Evolutionary conservation across 352 stramenopile species (phyloP).

Genomic region (Globisporangium polare): DNA sequence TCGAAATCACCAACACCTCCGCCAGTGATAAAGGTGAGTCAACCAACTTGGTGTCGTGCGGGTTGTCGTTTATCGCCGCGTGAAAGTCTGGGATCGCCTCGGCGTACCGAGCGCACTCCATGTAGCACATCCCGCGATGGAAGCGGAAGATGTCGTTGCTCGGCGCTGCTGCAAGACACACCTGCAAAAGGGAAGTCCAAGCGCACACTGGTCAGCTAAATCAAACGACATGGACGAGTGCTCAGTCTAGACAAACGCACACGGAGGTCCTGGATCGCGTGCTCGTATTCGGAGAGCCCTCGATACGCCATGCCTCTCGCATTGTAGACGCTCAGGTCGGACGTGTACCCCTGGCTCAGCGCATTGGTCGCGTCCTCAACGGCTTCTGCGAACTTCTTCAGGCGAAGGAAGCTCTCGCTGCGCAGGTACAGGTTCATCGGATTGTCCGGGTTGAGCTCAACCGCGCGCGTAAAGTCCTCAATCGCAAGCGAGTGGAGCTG

Average conservation of each 20-base stretch:
- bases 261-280: slow-evolving; percentile 50
- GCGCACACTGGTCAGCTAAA: not conserved
- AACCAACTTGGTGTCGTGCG: slow-evolving; percentile 26
- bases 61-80: slow-evolving; percentile 29
- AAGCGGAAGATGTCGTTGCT: slow-evolving; percentile 63
- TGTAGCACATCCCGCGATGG: slow-evolving; percentile 54
- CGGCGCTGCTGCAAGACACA: slow-evolving; percentile 33
- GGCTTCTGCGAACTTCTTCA: slow-evolving; percentile 37
- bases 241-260: slow-evolving; percentile 20
- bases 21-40: not conserved
- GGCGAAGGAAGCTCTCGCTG: slow-evolving; percentile 38
- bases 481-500: slow-evolving; percentile 42
- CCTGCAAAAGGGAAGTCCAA: slow-evolving; percentile 12
- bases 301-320: slow-evolving; percentile 50
- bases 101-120: slow-evolving; percentile 46
- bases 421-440: slow-evolving; percentile 36
- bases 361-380: slow-evolving; percentile 39
- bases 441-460: slow-evolving; percentile 17
- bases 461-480: slow-evolving; percentile 38
- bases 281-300: slow-evolving; percentile 53
- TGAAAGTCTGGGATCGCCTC: slow-evolving; percentile 55
- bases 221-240: not conserved
- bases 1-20: not conserved
- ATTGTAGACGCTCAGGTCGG: slow-evolving; percentile 45
- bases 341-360: slow-evolving; percentile 20